Percentiles rank a stretch among this genome's conserved stretches.
Conservation (phyloP, 2,329 filamentous ascomycete genomes). For the Triangularia verruculosa region DNA sequence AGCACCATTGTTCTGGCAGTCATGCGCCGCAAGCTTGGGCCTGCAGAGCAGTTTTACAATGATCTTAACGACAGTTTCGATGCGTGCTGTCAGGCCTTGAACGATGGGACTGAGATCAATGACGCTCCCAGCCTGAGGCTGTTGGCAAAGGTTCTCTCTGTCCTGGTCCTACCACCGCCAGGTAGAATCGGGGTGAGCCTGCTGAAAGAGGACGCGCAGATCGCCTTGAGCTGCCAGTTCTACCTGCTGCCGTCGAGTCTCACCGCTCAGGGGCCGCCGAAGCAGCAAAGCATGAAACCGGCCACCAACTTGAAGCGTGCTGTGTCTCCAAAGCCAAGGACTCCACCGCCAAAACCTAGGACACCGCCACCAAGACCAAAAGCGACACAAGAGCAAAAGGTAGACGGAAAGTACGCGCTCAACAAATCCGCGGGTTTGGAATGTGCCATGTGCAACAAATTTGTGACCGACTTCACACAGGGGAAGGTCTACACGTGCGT, state of each 20-base stretch:
- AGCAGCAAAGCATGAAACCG: background rate
- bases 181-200: background rate
- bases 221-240: slow-evolving; percentile 3
- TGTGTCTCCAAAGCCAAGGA: background rate
- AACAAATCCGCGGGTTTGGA: background rate
- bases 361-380: background rate
- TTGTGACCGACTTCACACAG: background rate
- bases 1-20: background rate
- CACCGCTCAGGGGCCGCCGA: background rate
- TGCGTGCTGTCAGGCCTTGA: background rate
- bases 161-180: background rate
- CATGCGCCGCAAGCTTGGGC: slow-evolving; percentile 7
- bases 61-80: slow-evolving; percentile 2
- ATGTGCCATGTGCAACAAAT: slow-evolving; percentile 4
- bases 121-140: slow-evolving; percentile 3
- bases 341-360: background rate
- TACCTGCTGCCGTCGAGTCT: background rate
- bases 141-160: slow-evolving; percentile 1
- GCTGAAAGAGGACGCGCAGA: background rate
- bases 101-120: background rate
- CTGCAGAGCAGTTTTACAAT: slow-evolving; percentile 1
- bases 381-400: background rate
- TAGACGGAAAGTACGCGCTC: background rate
- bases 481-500: slow-evolving; percentile 5
- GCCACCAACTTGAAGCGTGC: background rate